Conservation (phyloP, 805 yeast genomes). For the Cyberlindnera euphorbiiphila region DNA sequence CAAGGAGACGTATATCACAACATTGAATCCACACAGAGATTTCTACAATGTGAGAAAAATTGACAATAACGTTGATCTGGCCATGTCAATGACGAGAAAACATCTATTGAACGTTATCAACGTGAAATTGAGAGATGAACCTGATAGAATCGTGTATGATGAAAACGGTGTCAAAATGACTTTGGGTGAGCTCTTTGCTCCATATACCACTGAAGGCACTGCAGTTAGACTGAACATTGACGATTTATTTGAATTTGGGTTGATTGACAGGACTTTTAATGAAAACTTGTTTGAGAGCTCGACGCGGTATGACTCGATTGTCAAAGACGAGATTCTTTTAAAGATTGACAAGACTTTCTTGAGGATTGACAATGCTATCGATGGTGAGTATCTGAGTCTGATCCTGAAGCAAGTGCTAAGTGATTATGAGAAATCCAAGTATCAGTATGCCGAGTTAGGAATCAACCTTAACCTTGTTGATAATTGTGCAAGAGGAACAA, state of each 20-base stretch:
- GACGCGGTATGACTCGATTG: slow-evolving; percentile 20
- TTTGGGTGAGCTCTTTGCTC: slow-evolving; percentile 24
- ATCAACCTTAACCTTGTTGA: slow-evolving; percentile 29
- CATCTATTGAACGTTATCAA: slow-evolving; percentile 49
- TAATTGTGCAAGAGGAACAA: slow-evolving; percentile 15
- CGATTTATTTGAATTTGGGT: slow-evolving; percentile 28
- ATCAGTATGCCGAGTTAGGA: slow-evolving; percentile 36
- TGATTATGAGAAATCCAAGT: slow-evolving; percentile 36
- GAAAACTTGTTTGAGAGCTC: slow-evolving; percentile 23
- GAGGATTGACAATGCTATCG: slow-evolving; percentile 33
- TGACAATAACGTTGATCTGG: slow-evolving; percentile 89
- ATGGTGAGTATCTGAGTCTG: slow-evolving; percentile 37
- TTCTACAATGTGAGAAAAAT: slow-evolving; percentile 42
- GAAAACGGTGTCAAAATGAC: slow-evolving; percentile 26
- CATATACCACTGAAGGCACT: slow-evolving; percentile 29
- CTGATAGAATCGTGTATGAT: slow-evolving; percentile 32
- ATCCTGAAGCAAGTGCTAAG: slow-evolving; percentile 32
- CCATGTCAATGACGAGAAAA: slow-evolving; percentile 97
- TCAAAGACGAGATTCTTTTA: slow-evolving; percentile 27
- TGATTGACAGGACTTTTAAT: slow-evolving; percentile 25
- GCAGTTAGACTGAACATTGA: slow-evolving; percentile 28
- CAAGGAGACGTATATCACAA: slow-evolving; percentile 33
- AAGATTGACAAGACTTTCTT: slow-evolving; percentile 33
- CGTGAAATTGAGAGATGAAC: slow-evolving; percentile 33
- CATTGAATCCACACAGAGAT: slow-evolving; percentile 38